Evolutionary conservation across 1,284 basidiomycete species (phyloP), one percentile per base, ranked within the genome.

Genomic region (Tremellales sp.): DNA sequence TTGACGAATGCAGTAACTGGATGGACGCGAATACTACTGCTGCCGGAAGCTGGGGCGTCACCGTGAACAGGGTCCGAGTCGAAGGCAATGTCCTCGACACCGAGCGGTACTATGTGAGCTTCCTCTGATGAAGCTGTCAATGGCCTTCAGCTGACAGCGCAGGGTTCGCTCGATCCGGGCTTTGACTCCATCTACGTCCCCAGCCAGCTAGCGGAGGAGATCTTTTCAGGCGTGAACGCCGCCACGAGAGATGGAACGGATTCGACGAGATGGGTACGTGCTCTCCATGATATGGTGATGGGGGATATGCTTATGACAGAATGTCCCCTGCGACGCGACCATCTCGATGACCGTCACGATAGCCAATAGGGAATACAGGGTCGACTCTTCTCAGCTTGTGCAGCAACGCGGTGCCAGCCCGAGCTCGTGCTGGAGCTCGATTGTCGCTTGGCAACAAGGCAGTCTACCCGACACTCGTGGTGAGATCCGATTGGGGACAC

Each of bases 181-280:
- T 64, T 64, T 36, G 66, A 72, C 48, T 49, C 51, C 10, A 72
- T 74, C 31, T 65, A 57, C 46, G 54, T 71, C 0, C 70, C 72
- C 0, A 45, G 45, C 6, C 24, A 40, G 0, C 17, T 69, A 3
- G 70, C 70, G 5, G 58, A 64, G 29, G 40, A 43, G n/a, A 25
- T 73, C 4, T 69, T 63, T 29, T 23, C 46, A 1, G 31, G 39
- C 2, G 51, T 69, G 3, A 45, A 51, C n/a, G 62, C 48, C 0
- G 63, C 67, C 3, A 17, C 19, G 3, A 53, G 64, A 36, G 65
- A 70, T 42, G 11, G 27, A 3, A 33, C 40, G 5, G 57, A 67
- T 43, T 45, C 60, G 1, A 60, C 60, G 3, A 46, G 65, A 45
- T 69, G 67, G 67, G 68, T 68, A 40, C 53, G 65, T 46, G 12